phyloP scores from a whole-genome alignment of 2,329 filamentous ascomycete species.

The Fusarium temperatum region DNA sequence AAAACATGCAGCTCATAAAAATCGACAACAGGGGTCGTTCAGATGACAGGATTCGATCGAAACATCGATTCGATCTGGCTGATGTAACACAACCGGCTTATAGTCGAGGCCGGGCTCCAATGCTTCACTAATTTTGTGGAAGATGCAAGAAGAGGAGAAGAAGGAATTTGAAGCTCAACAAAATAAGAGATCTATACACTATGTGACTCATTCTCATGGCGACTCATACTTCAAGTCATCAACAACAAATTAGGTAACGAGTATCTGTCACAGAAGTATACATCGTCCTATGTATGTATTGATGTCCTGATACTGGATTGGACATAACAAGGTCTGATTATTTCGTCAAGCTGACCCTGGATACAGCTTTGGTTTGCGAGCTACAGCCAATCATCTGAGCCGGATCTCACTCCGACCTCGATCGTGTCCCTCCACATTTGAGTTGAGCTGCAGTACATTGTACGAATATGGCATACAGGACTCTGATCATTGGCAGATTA shows the following conservation, averaged over 20 bases:
- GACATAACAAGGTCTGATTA: not conserved
- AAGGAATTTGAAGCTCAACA: not conserved
- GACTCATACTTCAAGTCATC: not conserved
- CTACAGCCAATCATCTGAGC: not conserved
- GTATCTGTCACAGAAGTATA: not conserved
- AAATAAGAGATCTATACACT: not conserved
- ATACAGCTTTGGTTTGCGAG: not conserved
- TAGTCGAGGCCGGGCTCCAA: not conserved
- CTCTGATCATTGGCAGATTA: not conserved
- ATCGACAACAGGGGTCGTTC: not conserved
- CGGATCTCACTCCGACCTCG: not conserved
- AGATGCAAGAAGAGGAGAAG: not conserved
- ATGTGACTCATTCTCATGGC: not conserved
- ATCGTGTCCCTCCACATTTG: not conserved
- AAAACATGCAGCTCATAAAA: not conserved
- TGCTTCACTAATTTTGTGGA: too few relatives aligned
- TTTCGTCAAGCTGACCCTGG: not conserved
- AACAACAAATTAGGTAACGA: not conserved
- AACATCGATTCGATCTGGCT: not conserved
- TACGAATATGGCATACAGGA: not conserved
- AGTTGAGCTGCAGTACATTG: not conserved
- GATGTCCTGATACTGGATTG: not conserved
- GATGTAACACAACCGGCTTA: not conserved
- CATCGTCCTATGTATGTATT: not conserved
- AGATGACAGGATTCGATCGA: not conserved